These are phyloP conservation scores for Globisporangium iwayamae DNA, from an alignment of 352 stramenopile genomes.

Conservation along the genomic window DNA sequence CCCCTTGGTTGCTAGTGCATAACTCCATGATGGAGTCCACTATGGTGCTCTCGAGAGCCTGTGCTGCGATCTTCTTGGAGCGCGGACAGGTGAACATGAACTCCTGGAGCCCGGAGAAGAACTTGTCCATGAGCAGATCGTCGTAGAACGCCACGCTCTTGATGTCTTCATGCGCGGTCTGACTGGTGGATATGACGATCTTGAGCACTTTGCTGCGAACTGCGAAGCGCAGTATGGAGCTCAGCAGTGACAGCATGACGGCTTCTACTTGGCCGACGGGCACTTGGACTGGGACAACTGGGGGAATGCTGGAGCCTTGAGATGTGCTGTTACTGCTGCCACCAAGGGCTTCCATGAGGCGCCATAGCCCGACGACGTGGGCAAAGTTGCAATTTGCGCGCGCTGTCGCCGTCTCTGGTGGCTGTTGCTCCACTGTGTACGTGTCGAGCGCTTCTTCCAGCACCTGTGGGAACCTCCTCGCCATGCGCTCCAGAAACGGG, in stretches of 20 bases:
- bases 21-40: neutral
- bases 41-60: slow-evolving; percentile 26
- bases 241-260: slow-evolving; percentile 11
- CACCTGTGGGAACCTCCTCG: slow-evolving; percentile 24
- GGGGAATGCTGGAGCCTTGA: neutral
- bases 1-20: neutral
- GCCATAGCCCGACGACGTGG: slow-evolving; percentile 53
- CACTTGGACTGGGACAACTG: slow-evolving; percentile 9
- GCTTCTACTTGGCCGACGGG: slow-evolving; percentile 6
- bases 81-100: slow-evolving; percentile 51
- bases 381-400: slow-evolving; percentile 57
- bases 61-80: slow-evolving; percentile 26
- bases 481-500: slow-evolving; percentile 45
- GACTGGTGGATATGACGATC: neutral
- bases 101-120: slow-evolving; percentile 45
- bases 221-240: slow-evolving; percentile 27
- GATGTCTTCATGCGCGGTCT: slow-evolving; percentile 3
- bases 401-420: neutral
- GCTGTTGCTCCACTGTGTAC: neutral
- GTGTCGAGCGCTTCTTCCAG: slow-evolving; percentile 25
- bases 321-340: slow-evolving; percentile 9
- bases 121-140: slow-evolving; percentile 66
- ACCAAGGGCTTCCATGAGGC: slow-evolving; percentile 41
- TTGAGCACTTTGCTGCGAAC: slow-evolving; percentile 20
- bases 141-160: slow-evolving; percentile 20